phyloP scores from a whole-genome alignment of 176 grass and related monocot species.

The Triticum monococcum region DNA sequence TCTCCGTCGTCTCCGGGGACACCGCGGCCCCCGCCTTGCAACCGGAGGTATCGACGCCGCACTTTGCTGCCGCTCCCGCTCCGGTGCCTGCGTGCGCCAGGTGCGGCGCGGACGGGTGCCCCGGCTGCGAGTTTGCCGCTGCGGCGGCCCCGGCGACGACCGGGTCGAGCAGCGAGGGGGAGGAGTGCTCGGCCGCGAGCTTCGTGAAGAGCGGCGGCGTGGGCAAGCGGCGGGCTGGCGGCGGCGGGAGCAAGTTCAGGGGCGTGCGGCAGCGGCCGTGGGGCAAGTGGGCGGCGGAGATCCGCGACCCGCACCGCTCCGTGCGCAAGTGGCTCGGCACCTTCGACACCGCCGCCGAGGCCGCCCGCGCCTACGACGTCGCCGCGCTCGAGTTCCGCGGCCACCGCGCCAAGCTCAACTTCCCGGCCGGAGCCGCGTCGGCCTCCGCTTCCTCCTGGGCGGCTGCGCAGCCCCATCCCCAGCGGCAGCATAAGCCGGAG shows the following conservation, averaged over 20 bases:
- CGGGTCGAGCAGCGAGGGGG: constrained; percentile 34
- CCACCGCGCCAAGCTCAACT: constrained; percentile 65
- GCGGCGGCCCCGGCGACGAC: neutral
- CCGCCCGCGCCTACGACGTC: constrained; percentile 74
- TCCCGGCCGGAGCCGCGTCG: neutral
- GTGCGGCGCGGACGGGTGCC: constrained; percentile 56
- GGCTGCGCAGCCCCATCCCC: neutral
- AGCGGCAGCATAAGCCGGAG: neutral
- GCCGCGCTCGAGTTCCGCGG: constrained; percentile 72
- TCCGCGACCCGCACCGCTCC: constrained; percentile 71
- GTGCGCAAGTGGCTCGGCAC: constrained; percentile 91
- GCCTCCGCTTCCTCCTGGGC: neutral
- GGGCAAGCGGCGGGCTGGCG: constrained; percentile 39
- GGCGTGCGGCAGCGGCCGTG: constrained; percentile 74
- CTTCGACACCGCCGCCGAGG: constrained; percentile 74
- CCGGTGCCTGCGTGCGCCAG: constrained; percentile 14
- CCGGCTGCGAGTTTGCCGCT: constrained; percentile 29
- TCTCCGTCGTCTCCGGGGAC: constrained; percentile 63
- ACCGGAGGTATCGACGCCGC: neutral
- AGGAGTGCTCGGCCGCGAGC: neutral
- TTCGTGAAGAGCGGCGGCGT: neutral
- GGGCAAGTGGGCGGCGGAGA: constrained; percentile 91
- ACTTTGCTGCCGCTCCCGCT: too few species aligned
- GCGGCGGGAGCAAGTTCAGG: constrained; percentile 46
- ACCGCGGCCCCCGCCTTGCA: neutral